Percentiles rank a stretch among this genome's conserved stretches.
Conservation (phyloP, 2,329 filamentous ascomycete genomes). For the Aspergillus fijiensis region DNA sequence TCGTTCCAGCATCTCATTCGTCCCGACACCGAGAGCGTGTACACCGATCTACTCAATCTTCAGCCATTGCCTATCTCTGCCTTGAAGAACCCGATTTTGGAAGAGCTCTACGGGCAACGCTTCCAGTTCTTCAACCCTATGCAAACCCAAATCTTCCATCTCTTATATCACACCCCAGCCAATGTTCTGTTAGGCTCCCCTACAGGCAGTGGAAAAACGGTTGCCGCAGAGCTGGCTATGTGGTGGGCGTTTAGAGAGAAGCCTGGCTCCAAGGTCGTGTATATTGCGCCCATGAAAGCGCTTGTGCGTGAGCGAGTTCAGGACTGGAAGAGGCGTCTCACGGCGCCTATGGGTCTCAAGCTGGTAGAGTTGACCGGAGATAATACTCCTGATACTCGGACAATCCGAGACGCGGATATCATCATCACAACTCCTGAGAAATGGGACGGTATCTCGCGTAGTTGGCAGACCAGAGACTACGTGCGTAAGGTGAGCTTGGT, state of each 20-base stretch:
- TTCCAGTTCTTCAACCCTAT: slow-evolving; percentile 99
- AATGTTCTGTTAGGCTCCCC: slow-evolving; percentile 95
- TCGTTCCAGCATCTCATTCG: slow-evolving; percentile 98
- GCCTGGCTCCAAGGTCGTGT: slow-evolving; percentile 95
- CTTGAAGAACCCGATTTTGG: slow-evolving; percentile 79
- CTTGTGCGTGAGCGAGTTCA: slow-evolving; percentile 93
- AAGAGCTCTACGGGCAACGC: slow-evolving; percentile 82
- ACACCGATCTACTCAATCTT: slow-evolving; percentile 88
- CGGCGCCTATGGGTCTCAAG: slow-evolving; percentile 78
- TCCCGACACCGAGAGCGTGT: slow-evolving; percentile 95
- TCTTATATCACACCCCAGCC: slow-evolving; percentile 84
- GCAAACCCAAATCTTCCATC: slow-evolving; percentile 99
- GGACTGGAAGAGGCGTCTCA: slow-evolving; percentile 85
- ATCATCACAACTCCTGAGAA: slow-evolving; percentile 99
- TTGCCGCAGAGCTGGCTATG: slow-evolving; percentile 95
- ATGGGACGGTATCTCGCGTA: slow-evolving; percentile 98
- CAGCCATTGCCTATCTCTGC: slow-evolving; percentile 86
- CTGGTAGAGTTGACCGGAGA: slow-evolving; percentile 95
- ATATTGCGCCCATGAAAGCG: slow-evolving; percentile 99
- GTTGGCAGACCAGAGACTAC: slow-evolving; percentile 96
- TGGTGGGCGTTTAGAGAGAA: slow-evolving; percentile 98
- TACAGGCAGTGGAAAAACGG: slow-evolving; percentile 95
- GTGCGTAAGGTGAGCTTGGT: slow-evolving; percentile 92
- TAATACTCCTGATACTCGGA: slow-evolving; percentile 94
- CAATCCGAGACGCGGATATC: slow-evolving; percentile 92